Evolutionary conservation across 805 yeast genomes (phyloP), one percentile per base, ranked within the genome.

Genomic region (Candida adriatica): DNA sequence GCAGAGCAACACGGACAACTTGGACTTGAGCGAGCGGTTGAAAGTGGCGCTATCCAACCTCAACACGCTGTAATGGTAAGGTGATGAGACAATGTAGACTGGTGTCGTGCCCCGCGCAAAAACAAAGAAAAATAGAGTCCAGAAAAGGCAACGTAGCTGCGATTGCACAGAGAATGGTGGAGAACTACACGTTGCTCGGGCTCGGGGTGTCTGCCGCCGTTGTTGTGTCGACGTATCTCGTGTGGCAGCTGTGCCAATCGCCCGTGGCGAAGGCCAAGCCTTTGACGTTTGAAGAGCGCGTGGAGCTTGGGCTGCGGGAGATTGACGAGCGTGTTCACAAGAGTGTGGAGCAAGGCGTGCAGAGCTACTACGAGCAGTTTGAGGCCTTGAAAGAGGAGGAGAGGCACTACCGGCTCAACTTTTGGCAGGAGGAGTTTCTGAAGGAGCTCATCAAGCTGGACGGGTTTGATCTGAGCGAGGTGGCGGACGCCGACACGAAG

Each of bases 361-460:
- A 32, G 17, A 18, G 30, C n/a, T 41, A 39, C 25, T 33, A 28
- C 17, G 37, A 20, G 7, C 29, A 23, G 10, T 38, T 28, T 21
- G 32, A 16, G 2, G 26, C 16, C 7, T n/a, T 37, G 16, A 36
- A 33, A 11, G 18, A n/a, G 3, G 49, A 48, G 4, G 52, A 49
- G 19, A 29, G 18, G 34, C 39, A 56, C 36, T 79, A 73, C 51
- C 68, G 70, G 47, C 67, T 63, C 43, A 67, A 70, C 31, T 81
- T 65, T 50, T 75, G 64, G 51, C 79, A 76, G 45, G 94, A 82
- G 53, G 69, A 70, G 66, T 56, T 82, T 26, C 60, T 82, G 52
- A 79, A 80, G 49, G 65, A 78, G 40, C 55, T 81, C 42, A 66
- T 82, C 65, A 72, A 67, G 39, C 59, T 83, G 33, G 94, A 83